Evolutionary conservation across 2,329 filamentous ascomycete species (phyloP).

Genomic region (Rachicladosporium sp.): DNA sequence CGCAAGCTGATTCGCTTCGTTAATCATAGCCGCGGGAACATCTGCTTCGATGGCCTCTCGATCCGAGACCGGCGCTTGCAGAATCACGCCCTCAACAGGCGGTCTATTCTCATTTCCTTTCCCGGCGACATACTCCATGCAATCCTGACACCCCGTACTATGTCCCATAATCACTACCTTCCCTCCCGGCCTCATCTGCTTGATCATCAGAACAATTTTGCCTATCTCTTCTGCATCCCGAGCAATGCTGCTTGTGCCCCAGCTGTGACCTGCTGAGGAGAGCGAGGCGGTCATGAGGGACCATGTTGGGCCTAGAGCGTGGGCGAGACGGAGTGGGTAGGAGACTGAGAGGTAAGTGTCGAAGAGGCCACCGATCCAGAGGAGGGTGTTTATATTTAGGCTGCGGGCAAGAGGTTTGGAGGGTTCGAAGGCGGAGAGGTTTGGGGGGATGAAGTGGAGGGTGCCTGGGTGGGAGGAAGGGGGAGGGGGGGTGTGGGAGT

Average conservation of each 20-base stretch:
- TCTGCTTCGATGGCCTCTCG: constrained; percentile 48
- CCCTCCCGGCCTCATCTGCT: constrained; percentile 25
- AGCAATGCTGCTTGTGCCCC: constrained; percentile 41
- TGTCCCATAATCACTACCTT: constrained; percentile 59
- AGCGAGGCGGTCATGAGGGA: constrained; percentile 29
- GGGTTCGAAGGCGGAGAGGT: constrained; percentile 35
- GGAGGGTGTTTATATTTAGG: constrained; percentile 42
- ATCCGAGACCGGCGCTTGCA: constrained; percentile 73
- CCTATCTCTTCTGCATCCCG: constrained; percentile 44
- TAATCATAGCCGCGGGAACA: constrained; percentile 32
- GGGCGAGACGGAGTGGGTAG: constrained; percentile 42
- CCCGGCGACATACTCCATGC: constrained; percentile 48
- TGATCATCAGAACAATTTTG: constrained; percentile 40
- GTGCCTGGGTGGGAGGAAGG: constrained; percentile 19
- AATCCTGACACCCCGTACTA: constrained; percentile 57
- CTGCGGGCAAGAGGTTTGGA: constrained; percentile 14
- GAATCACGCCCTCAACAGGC: constrained; percentile 57
- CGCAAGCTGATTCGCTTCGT: constrained; percentile 32
- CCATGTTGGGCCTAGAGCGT: constrained; percentile 39
- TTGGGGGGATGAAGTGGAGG: constrained; percentile 30
- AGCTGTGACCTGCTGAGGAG: constrained; percentile 42
- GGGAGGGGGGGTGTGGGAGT: no score
- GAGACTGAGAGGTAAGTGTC: constrained; percentile 56
- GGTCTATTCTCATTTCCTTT: constrained; percentile 29
- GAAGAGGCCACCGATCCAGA: constrained; percentile 59